Percentiles rank a stretch among this genome's conserved stretches.
phyloP scores from a whole-genome alignment of 306 rosid species.

The Quercus robur region DNA sequence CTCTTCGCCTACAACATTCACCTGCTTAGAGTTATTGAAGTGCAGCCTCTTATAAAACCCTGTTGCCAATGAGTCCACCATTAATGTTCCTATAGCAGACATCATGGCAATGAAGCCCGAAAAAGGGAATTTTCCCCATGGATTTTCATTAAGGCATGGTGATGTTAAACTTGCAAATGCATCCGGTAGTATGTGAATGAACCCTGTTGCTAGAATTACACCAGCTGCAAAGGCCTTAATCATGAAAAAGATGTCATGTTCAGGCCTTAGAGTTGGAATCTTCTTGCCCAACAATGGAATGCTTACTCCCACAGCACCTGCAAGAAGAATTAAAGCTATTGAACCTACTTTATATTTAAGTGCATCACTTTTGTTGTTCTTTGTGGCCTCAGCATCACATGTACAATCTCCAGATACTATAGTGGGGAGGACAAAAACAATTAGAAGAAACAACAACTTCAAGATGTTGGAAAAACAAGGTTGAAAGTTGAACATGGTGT shows the following conservation, averaged over 20 bases:
- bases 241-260: constrained; percentile 55
- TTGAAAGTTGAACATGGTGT: not conserved
- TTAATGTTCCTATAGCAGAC: constrained; percentile 58
- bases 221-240: constrained; percentile 79
- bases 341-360: constrained; percentile 57
- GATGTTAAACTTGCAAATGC: constrained; percentile 56
- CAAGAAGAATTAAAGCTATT: constrained; percentile 53
- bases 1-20: constrained; percentile 41
- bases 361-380: constrained; percentile 14
- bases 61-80: constrained; percentile 61
- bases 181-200: constrained; percentile 68
- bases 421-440: constrained; percentile 28
- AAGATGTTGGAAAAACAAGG: constrained; percentile 19
- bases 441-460: constrained; percentile 8
- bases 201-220: constrained; percentile 61
- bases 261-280: constrained; percentile 44
- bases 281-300: constrained; percentile 57
- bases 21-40: constrained; percentile 38
- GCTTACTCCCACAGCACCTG: constrained; percentile 64
- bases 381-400: constrained; percentile 21
- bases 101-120: constrained; percentile 65
- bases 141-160: constrained; percentile 42
- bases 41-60: constrained; percentile 55
- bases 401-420: constrained; percentile 25
- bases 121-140: constrained; percentile 61